Percentiles rank a stretch among this genome's conserved stretches.
These are phyloP conservation scores for Fusarium sp. DNA, from an alignment of 2,329 filamentous ascomycete species.

Conservation along the genomic window DNA sequence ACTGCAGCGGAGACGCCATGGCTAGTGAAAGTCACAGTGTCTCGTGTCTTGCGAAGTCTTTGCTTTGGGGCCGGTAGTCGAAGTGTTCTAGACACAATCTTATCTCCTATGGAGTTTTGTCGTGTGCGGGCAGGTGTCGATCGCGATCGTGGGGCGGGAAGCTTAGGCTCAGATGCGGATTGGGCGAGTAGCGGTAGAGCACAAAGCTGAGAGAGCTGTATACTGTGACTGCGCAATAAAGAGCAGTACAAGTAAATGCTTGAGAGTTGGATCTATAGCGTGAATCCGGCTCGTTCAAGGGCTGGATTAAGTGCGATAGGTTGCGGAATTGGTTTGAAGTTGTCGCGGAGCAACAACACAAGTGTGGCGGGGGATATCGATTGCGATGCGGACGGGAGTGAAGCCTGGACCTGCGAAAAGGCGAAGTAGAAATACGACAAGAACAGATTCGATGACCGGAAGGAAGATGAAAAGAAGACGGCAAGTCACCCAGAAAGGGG, in stretches of 20 bases:
- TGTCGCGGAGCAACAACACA: slow-evolving; percentile 43
- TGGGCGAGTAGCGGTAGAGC: slow-evolving; percentile 36
- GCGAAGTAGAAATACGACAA: slow-evolving; percentile 49
- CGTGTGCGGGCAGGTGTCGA: slow-evolving; percentile 31
- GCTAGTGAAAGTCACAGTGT: slow-evolving; percentile 89
- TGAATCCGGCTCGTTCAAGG: slow-evolving; percentile 14
- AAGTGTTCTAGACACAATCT: slow-evolving; percentile 44
- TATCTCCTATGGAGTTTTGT: slow-evolving; percentile 37
- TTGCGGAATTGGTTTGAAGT: slow-evolving; percentile 20
- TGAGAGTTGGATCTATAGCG: slow-evolving; percentile 15
- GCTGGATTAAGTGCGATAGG: slow-evolving; percentile 25
- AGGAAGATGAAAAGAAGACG: slow-evolving; percentile 55
- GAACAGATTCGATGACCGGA: slow-evolving; percentile 54
- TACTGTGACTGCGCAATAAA: slow-evolving; percentile 39
- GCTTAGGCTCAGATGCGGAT: slow-evolving; percentile 35
- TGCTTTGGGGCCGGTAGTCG: slow-evolving; percentile 49
- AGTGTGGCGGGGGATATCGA: slow-evolving; percentile 42
- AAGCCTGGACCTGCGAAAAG: slow-evolving; percentile 44
- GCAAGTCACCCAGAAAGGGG: slow-evolving; percentile 58
- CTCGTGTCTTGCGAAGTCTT: slow-evolving; percentile 51
- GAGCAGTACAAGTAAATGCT: slow-evolving; percentile 37
- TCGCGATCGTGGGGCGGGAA: slow-evolving; percentile 41
- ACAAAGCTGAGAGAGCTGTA: slow-evolving; percentile 24
- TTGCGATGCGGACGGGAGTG: slow-evolving; percentile 40
- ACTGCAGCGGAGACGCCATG: slow-evolving; percentile 94